Evolutionary conservation across 2,329 filamentous ascomycete species (phyloP), one percentile per base, ranked within the genome.

Genomic region (Neopestalotiopsis sp.): DNA sequence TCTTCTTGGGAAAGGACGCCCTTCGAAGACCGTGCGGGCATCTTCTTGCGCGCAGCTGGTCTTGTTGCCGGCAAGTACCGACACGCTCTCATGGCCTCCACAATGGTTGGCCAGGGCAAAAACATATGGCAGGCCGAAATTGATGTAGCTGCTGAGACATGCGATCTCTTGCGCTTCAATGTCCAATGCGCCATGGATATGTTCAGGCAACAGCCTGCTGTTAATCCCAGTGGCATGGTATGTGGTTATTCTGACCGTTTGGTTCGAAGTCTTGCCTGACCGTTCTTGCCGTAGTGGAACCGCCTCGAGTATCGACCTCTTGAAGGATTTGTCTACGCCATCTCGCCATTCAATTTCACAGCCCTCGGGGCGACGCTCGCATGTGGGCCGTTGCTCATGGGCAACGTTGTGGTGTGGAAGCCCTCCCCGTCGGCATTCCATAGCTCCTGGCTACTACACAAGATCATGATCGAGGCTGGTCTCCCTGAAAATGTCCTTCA

Each of bases 61-160:
- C 86, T 99, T 71, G 89, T 98, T 74, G 86, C 92, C 66, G 92
- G 89, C 72, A 98, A 98, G 84, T 98, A 99, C 83, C 90, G 96
- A 78, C 97, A 97, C 82, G 94, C 98, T 68, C 89, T 99, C 75
- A 97, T 98, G 93, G 95, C 96, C 7, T 90, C 94, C 58, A 98
- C 96, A 13, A 97, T 98, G 90, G 86, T 97, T 40, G 96, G 95
- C 70, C 95, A 99, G 83, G 95, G 96, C 76, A 98, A 98, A 89
- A 98, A 98, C 80, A 94, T 94, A 61, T 98, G 94, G 94, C 95
- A 99, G 83, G 95, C 95, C 17, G 95, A 99, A 87, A 98, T 98
- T 72, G 95, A 98, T 81, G 89, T 94, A 57, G 64, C 64, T 13
- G 95, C 95, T 7, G 96, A 98, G 86, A 83, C 97, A 74, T 92